Percentiles rank a stretch among this genome's conserved stretches.
Evolutionary conservation across 2,329 filamentous ascomycete species (phyloP).

Genomic region (Berkeleyomyces basicola): DNA sequence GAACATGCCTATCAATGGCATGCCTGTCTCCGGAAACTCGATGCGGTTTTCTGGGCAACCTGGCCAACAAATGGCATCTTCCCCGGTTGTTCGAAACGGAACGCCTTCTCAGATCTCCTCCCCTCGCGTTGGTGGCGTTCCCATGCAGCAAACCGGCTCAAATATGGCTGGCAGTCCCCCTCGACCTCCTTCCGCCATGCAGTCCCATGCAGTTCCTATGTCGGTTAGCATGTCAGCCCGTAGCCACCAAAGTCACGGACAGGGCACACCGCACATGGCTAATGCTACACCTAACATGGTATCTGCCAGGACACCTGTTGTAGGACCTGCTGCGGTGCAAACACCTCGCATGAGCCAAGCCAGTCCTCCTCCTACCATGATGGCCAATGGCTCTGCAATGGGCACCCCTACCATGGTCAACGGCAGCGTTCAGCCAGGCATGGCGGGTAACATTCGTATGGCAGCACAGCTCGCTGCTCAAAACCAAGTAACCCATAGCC

Average conservation of each 20-base stretch:
- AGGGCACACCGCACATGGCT: constrained; percentile 46
- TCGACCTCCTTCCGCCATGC: constrained; percentile 48
- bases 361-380: constrained; percentile 43
- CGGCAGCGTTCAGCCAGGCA: neutral
- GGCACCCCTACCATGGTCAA: constrained; percentile 13
- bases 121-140: constrained; percentile 42
- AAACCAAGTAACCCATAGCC: constrained; percentile 27
- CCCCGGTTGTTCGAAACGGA: constrained; percentile 47
- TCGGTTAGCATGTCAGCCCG: constrained; percentile 45
- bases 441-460: constrained; percentile 15
- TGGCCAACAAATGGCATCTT: constrained; percentile 38
- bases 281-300: constrained; percentile 43
- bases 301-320: constrained; percentile 40
- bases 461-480: constrained; percentile 27
- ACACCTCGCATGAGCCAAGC: constrained; percentile 48
- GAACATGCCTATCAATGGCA: constrained; percentile 21
- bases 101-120: constrained; percentile 50
- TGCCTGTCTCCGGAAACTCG: constrained; percentile 17
- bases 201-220: constrained; percentile 41
- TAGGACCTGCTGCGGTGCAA: constrained; percentile 31
- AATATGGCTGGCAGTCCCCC: constrained; percentile 53
- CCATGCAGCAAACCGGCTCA: constrained; percentile 50
- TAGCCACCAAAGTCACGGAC: constrained; percentile 49
- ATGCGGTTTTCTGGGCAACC: constrained; percentile 39
- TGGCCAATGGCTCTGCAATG: constrained; percentile 37